Percentiles rank a stretch among this genome's conserved stretches.
phyloP scores from a whole-genome alignment of 805 yeast species.

The Cyberlindnera lachancei region DNA sequence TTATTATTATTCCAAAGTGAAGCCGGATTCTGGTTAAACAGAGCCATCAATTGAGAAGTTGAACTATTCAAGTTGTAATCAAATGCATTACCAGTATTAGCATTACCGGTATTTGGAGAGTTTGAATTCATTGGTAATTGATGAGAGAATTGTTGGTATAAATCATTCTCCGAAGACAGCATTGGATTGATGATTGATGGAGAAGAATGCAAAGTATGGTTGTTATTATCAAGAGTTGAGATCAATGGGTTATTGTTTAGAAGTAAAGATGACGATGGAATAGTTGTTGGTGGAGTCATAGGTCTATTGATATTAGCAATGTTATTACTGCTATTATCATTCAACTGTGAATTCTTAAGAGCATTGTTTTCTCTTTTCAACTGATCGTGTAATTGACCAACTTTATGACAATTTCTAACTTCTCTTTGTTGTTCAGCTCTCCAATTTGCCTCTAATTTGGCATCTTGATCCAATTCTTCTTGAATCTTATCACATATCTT shows the following conservation, averaged over 20 bases:
- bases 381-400: constrained; percentile 16
- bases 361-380: constrained; percentile 10
- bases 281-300: constrained; percentile 2
- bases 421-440: constrained; percentile 32
- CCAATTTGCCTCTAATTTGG: constrained; percentile 31
- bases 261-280: too few species aligned
- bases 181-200: too few species aligned
- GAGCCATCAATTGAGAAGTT: background rate
- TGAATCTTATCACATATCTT: constrained; percentile 14
- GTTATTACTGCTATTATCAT: too few species aligned
- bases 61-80: background rate
- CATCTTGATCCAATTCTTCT: constrained; percentile 26
- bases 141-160: background rate
- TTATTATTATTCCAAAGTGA: constrained; percentile 9
- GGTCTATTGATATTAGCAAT: constrained; percentile 1
- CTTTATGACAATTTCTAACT: constrained; percentile 22
- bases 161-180: too few species aligned
- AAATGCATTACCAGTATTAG: constrained; percentile 1
- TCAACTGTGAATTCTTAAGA: constrained; percentile 7
- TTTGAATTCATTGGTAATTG: background rate
- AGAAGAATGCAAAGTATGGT: background rate
- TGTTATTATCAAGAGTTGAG: too few species aligned
- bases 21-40: background rate
- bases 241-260: too few species aligned
- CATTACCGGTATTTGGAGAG: background rate